A percentile compares a stretch with the other conserved stretches of the same genome.
phyloP scores from a whole-genome alignment of 768 basidiomycete genomes.

The Cyathus striatus region DNA sequence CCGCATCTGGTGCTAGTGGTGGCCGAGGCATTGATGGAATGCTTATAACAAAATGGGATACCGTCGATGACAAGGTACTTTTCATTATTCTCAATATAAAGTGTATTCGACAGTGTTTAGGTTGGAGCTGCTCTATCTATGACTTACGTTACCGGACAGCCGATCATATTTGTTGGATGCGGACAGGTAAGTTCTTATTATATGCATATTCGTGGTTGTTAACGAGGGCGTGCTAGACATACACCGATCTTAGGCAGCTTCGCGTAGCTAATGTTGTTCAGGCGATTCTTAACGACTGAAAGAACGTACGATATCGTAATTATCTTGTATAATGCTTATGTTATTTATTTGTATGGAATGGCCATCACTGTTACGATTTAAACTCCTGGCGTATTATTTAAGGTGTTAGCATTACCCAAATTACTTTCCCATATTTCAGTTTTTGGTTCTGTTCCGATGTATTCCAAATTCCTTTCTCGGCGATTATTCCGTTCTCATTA shows the following conservation, averaged over 20 bases:
- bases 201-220: background rate
- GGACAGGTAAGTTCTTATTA: slow-evolving; percentile 66
- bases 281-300: slow-evolving; percentile 78
- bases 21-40: slow-evolving; percentile 97
- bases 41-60: slow-evolving; percentile 99
- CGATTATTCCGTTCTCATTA: too few species aligned
- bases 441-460: too few species aligned
- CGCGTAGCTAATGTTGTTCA: slow-evolving; percentile 90
- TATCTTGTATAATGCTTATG: too few species aligned
- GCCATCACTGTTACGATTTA: too few species aligned
- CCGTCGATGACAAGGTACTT: slow-evolving; percentile 90
- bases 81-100: background rate
- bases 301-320: too few species aligned
- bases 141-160: slow-evolving; percentile 99
- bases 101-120: slow-evolving; percentile 31
- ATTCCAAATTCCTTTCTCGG: too few species aligned
- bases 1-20: slow-evolving; percentile 58
- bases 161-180: slow-evolving; percentile 96
- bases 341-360: too few species aligned
- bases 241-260: slow-evolving; percentile 90
- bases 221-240: slow-evolving; percentile 69
- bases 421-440: background rate
- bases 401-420: too few species aligned
- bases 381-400: too few species aligned
- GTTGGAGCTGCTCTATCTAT: slow-evolving; percentile 98